These are phyloP conservation scores for Clarkia xantiana DNA, from an alignment of 345 rosid genomes.

Conservation along the genomic window DNA sequence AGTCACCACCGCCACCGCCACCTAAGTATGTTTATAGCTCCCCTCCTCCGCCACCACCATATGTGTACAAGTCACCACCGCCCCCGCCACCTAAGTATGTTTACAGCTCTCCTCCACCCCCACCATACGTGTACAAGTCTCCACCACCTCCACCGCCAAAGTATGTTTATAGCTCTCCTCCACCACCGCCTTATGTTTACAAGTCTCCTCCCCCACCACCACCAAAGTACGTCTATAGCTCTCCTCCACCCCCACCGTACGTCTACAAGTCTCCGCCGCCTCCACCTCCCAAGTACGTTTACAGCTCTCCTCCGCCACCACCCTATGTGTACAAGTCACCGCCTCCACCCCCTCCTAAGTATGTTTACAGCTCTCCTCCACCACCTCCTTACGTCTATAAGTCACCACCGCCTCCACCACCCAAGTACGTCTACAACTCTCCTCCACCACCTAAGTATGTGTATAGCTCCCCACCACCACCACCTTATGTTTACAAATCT, in stretches of 20 bases:
- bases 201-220: constrained; percentile 1
- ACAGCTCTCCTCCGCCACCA: background rate
- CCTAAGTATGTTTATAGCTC: background rate
- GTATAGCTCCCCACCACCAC: too few relatives aligned
- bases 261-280: constrained; percentile 3
- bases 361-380: background rate
- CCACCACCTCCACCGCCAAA: constrained; percentile 2
- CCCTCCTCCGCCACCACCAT: constrained; percentile 1
- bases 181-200: background rate
- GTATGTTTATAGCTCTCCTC: background rate
- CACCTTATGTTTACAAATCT: constrained; percentile 5
- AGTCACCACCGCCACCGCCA: background rate
- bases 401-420: constrained; percentile 2
- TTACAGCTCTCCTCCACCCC: background rate
- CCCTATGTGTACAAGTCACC: background rate
- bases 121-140: background rate
- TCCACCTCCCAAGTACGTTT: background rate
- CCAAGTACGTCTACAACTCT: background rate
- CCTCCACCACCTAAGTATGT: too few relatives aligned
- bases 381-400: background rate
- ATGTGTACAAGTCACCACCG: background rate
- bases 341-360: background rate
- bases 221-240: background rate
- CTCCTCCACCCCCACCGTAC: constrained; percentile 1
- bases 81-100: background rate